Percentiles rank a stretch among this genome's conserved stretches.
Evolutionary conservation across 2,329 filamentous ascomycete species (phyloP).

Genomic region (Teratosphaeria zuluensis): DNA sequence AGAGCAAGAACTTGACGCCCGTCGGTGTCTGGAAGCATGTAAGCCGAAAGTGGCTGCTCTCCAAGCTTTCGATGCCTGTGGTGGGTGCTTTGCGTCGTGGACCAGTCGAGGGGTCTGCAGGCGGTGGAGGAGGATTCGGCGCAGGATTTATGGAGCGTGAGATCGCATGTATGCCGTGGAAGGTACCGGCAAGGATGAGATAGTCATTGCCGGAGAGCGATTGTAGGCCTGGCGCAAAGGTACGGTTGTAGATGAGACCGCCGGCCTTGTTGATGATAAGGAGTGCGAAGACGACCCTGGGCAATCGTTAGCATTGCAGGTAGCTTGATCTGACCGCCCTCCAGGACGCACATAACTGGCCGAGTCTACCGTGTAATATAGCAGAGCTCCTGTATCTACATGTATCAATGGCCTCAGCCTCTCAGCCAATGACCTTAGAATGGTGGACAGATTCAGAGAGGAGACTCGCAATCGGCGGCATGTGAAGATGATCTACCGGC

Average conservation of each 20-base stretch:
- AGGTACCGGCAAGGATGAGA: slow-evolving; percentile 90
- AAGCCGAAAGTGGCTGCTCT: slow-evolving; percentile 87
- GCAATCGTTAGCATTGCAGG: neutral
- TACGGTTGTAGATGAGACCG: slow-evolving; percentile 89
- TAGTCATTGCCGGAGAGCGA: slow-evolving; percentile 93
- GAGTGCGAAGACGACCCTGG: slow-evolving; percentile 86
- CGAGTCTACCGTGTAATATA: neutral
- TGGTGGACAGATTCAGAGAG: neutral
- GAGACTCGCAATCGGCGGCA: neutral
- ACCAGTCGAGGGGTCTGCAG: slow-evolving; percentile 22
- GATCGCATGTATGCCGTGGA: slow-evolving; percentile 70
- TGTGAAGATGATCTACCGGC: neutral
- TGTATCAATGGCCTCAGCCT: too few relatives aligned
- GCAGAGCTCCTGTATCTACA: neutral
- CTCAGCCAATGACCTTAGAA: neutral
- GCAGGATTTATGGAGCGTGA: slow-evolving; percentile 42
- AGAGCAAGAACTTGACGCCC: slow-evolving; percentile 89
- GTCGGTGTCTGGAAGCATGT: slow-evolving; percentile 95
- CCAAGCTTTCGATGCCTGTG: slow-evolving; percentile 82
- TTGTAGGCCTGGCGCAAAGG: slow-evolving; percentile 78
- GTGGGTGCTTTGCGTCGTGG: slow-evolving; percentile 41
- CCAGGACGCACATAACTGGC: neutral
- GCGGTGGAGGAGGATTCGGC: slow-evolving; percentile 14
- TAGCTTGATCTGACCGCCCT: neutral
- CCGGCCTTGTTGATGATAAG: slow-evolving; percentile 98